These are phyloP conservation scores for Tolypocladium pustulatum DNA, from an alignment of 2,329 filamentous ascomycete genomes.

Conservation along the genomic window DNA sequence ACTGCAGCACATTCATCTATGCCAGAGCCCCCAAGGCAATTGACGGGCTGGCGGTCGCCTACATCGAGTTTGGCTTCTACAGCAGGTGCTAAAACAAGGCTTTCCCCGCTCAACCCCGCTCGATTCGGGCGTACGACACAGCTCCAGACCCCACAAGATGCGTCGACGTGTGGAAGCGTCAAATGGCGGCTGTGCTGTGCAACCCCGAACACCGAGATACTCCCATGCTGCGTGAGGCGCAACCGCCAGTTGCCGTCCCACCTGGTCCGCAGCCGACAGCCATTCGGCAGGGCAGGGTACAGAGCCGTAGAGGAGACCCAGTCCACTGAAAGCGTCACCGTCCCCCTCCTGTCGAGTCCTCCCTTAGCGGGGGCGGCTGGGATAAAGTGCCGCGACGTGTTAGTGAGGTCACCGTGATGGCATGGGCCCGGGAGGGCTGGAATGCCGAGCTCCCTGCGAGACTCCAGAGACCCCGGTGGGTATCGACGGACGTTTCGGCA, in stretches of 20 bases:
- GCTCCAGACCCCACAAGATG: background rate
- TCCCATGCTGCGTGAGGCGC: background rate
- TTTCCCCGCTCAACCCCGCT: background rate
- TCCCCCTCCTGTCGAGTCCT: too few relatives aligned
- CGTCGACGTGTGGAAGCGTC: background rate
- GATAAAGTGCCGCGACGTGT: background rate
- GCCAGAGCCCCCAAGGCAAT: background rate
- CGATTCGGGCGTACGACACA: background rate
- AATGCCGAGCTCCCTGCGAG: conserved; percentile 7
- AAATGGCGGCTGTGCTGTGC: background rate
- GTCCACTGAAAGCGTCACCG: background rate
- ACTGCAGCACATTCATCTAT: background rate
- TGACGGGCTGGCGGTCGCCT: background rate
- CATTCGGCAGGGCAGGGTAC: background rate
- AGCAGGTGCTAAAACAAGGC: background rate
- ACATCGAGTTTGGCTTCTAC: background rate
- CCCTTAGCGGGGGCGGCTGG: background rate
- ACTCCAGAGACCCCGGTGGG: background rate
- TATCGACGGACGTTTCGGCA: background rate
- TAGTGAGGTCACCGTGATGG: background rate
- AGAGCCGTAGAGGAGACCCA: background rate
- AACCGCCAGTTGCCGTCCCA: background rate
- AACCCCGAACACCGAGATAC: conserved; percentile 11
- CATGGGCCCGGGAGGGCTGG: background rate
- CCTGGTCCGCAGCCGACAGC: background rate